Evolutionary conservation across 768 basidiomycete genomes (phyloP), one percentile per base, ranked within the genome.

Genomic region (Russula griseocarnosa): DNA sequence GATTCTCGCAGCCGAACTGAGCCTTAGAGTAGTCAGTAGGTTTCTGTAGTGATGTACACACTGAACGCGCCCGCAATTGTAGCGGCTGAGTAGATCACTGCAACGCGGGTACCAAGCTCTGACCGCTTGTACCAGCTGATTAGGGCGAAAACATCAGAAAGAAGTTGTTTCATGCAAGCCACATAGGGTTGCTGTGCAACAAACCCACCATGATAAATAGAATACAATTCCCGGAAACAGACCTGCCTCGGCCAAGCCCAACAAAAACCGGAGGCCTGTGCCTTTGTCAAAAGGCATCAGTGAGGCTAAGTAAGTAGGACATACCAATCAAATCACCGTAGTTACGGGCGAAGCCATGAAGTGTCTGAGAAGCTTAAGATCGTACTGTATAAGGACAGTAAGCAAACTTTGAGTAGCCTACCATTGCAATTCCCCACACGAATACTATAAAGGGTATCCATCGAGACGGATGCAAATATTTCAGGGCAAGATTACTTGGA

Each of bases 91-190:
- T 3, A 55, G 36, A 55, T 18, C 22, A 55, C 22, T 55, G 53
- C 53, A 22, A 55, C 16, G 20, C 53, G 53, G 7, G 14, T 16
- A 24, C 53, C 53, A 36, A 55, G 53, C 22, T 55, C 53, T 14
- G 53, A 55, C 10, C 36, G 53, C 22, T 55, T 55, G n/a, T 55
- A 55, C 53, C 53, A 55, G 53, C 53, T 55, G 53, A 18, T 22
- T 24, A 7, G 0, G 14, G 36, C 8, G 22, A 18, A n/a, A 14
- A 24, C 14, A 3, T 36, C 34, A 54, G 36, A 38, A 16, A 7
- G 22, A 36, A 16, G 6, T 24, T 18, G 2, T 36, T 36, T 36
- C 1, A 13, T n/a, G 53, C 13, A 16, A 36, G 9, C 18, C 13
- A 1, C 53, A 16, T 3, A 6, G 5, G 5, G 22, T 3, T 8